Evolutionary conservation across 805 yeast genomes (phyloP), one percentile per base, ranked within the genome.

Genomic region (Scheffersomyces ergatensis): DNA sequence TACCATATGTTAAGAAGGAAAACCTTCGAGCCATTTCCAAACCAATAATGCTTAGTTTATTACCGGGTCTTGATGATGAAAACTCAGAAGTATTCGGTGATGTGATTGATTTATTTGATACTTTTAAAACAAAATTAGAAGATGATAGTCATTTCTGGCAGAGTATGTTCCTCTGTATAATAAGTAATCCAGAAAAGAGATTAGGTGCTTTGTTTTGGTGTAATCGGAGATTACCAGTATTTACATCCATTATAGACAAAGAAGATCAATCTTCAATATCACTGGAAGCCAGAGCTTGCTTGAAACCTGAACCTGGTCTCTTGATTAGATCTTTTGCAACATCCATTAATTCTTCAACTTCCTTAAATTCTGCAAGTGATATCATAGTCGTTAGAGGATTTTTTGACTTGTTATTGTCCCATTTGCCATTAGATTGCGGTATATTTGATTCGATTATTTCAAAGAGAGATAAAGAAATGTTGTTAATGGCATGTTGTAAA

Each of bases 31-130:
- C 75, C 18, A 60, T 88, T 14, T 65, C 85, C 25, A 81, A 78
- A 42, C 89, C 97, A 0, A 53, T 92, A 6, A 61, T 92, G 4
- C 70, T 89, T 37, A 78, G 92, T 45, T 69, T 90, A 25, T 62
- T 92, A 2, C 89, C 96, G 0, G 96, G 96, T 0, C 76, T 93
- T 38, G 99, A 93, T 52, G 98, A 93, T 52, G 96, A 90, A 49
- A 79, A 90, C 31, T 80, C 90, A 16, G 99, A 93, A 53, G 82
- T 82, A 24, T 92, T 85, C 55, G 72, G 69, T 12, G 76, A 82
- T 2, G 75, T 82, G 1, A 47, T 89, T 39, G 65, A 65, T 0
- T 55, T 92, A 32, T 68, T 92, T 27, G 89, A 82, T 35, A 57
- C 65, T 1, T 70, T 90, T 49, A 78, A 80, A 48, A 51, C 43